Conservation (phyloP, 1,284 basidiomycete species). For the Cutaneotrichosporon daszewskae region DNA sequence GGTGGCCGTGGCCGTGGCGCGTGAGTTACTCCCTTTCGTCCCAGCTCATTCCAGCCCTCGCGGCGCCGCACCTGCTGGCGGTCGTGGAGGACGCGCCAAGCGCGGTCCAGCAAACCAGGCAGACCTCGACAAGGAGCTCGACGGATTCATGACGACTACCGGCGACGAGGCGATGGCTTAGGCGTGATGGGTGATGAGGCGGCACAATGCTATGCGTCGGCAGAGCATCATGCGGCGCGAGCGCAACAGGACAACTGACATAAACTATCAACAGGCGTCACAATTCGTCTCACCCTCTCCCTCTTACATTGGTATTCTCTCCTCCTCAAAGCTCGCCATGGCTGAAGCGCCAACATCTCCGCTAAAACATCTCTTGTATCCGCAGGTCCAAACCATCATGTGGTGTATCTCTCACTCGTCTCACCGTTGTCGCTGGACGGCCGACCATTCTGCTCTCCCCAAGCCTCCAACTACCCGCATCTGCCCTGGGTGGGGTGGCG, state of each 20-base stretch:
- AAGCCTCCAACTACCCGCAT: background rate
- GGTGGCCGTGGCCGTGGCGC: constrained; percentile 21
- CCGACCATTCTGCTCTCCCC: background rate
- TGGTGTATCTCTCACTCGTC: no score
- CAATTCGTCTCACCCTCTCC: no score
- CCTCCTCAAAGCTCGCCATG: no score
- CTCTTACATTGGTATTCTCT: no score
- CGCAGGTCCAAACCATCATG: no score
- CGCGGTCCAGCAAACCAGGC: constrained; percentile 62
- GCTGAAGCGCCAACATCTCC: no score
- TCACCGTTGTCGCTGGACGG: background rate
- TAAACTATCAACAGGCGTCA: no score
- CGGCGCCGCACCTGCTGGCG: background rate
- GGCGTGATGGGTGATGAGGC: background rate
- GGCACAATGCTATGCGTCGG: no score
- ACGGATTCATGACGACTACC: constrained; percentile 73
- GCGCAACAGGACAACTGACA: no score
- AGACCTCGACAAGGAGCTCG: constrained; percentile 84
- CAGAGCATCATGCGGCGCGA: no score
- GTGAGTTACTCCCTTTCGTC: constrained; percentile 16
- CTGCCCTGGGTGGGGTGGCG: background rate
- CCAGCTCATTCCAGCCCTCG: background rate
- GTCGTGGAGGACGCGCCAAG: constrained; percentile 38
- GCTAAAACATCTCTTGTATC: no score
- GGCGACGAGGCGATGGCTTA: constrained; percentile 16